These are phyloP conservation scores for Beauveria caledonica DNA, from an alignment of 2,329 filamentous ascomycete species.

Conservation along the genomic window DNA sequence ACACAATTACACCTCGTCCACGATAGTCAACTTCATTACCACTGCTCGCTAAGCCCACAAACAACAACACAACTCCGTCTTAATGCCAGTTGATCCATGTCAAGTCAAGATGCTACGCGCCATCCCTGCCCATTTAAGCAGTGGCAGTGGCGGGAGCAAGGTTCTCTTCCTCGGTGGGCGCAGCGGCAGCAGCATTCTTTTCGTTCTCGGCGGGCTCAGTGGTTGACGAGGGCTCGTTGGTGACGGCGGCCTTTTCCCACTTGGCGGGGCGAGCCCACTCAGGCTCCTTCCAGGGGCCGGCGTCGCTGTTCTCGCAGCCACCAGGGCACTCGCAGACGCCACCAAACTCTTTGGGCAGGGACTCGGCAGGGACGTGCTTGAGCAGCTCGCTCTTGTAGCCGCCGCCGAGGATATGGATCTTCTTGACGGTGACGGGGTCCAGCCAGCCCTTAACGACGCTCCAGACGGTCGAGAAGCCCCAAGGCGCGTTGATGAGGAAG, in stretches of 20 bases:
- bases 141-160: constrained; percentile 23
- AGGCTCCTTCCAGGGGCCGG: constrained; percentile 77
- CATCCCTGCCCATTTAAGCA: background rate
- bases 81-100: background rate
- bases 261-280: constrained; percentile 58
- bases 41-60: constrained; percentile 10
- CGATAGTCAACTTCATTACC: constrained; percentile 1
- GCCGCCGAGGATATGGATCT: constrained; percentile 84
- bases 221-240: constrained; percentile 33
- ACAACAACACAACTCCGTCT: constrained; percentile 11
- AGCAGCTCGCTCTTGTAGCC: constrained; percentile 80
- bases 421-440: constrained; percentile 90
- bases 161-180: constrained; percentile 26
- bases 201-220: constrained; percentile 22
- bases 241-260: constrained; percentile 47
- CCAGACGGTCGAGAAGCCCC: constrained; percentile 88
- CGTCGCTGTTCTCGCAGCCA: constrained; percentile 80
- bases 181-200: constrained; percentile 20
- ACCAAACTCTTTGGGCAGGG: constrained; percentile 79
- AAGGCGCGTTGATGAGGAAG: constrained; percentile 96
- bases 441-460: constrained; percentile 84
- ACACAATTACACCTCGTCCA: background rate
- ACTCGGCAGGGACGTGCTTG: constrained; percentile 78
- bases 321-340: constrained; percentile 74
- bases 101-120: background rate